Base-by-base conservation (phyloP, 495 filamentous ascomycete genomes). In the Emericellopsis terricola region DNA sequence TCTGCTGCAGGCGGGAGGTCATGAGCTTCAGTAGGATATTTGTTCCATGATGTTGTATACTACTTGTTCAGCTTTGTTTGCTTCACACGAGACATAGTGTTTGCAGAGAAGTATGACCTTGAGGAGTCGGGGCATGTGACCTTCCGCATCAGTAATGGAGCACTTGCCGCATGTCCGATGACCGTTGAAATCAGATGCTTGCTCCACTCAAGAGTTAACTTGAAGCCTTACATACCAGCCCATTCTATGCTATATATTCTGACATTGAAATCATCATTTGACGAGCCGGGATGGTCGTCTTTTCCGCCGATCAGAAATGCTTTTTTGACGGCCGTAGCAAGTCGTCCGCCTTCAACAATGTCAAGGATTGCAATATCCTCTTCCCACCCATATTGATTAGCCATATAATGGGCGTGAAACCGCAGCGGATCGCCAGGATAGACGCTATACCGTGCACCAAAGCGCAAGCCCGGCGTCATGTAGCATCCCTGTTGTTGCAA, bases 241-340 rank as follows among this genome's bases (percentile, higher is more conserved):
- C 36, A 38, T 11, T 38, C 36, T 15, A 38, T 38, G 29, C 36
- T 31, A 24, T 28, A 38, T 11, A 19, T 27, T 26, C 36, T 37
- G 13, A 31, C 28, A n/a, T n/a, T 8, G 23, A 8, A 8, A 23
- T 11, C n/a, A 10, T 19, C 9, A n/a, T n/a, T n/a, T n/a, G n/a
- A n/a, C n/a, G n/a, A n/a, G n/a, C n/a, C n/a, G n/a, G n/a, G n/a
- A n/a, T n/a, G n/a, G n/a, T n/a, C 19, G 8, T 33, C 28, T 30
- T 41, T 23, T 8, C 85, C 87, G 7, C 89, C 89, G 43, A 97
- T 62, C 34, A 97, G 56, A 53, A 79, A 94, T 2, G 78, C 79
- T 55, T 97, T 97, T 59, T 97, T 97, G 20, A 97, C 91, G 28
- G 80, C 79, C 10, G 91, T 96, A 1, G 82, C 89, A 41, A 97